Conservation (phyloP, 345 rosid species). For the Salix koriyanagi region DNA sequence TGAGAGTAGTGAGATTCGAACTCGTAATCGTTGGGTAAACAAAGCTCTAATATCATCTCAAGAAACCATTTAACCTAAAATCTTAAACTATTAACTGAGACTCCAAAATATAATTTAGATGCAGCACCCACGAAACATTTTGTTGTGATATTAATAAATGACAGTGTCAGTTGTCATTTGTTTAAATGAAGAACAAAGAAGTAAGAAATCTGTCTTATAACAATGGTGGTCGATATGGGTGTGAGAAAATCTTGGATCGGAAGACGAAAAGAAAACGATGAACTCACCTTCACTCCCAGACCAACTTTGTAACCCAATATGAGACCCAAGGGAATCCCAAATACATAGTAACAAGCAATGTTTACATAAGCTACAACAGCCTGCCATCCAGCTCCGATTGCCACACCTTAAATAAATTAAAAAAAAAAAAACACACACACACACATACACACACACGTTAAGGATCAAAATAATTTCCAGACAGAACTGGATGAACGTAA, state of each 20-base stretch:
- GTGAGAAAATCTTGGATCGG: not conserved
- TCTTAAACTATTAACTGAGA: too few relatives aligned
- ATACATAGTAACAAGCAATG: constrained; percentile 54
- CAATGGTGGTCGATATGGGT: too few relatives aligned
- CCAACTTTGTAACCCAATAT: constrained; percentile 47
- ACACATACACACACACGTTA: too few relatives aligned
- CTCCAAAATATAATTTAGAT: too few relatives aligned
- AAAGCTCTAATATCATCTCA: too few relatives aligned
- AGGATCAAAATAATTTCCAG: too few relatives aligned
- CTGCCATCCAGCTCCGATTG: constrained; percentile 80
- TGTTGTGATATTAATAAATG: not conserved
- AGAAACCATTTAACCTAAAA: too few relatives aligned
- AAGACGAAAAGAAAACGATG: not conserved
- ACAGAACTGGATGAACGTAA: not conserved
- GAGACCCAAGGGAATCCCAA: constrained; percentile 60
- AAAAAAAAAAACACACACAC: too few relatives aligned
- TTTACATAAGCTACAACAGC: constrained; percentile 56
- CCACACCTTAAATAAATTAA: constrained; percentile 38
- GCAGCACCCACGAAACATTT: too few relatives aligned
- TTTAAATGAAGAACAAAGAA: not conserved
- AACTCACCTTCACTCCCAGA: constrained; percentile 44
- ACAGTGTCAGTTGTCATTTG: not conserved
- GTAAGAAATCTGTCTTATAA: too few relatives aligned
- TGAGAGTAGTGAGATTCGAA: too few relatives aligned
- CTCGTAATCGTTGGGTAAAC: too few relatives aligned